Evolutionary conservation across 345 rosid species (phyloP).

Genomic region (Clarkia xantiana): DNA sequence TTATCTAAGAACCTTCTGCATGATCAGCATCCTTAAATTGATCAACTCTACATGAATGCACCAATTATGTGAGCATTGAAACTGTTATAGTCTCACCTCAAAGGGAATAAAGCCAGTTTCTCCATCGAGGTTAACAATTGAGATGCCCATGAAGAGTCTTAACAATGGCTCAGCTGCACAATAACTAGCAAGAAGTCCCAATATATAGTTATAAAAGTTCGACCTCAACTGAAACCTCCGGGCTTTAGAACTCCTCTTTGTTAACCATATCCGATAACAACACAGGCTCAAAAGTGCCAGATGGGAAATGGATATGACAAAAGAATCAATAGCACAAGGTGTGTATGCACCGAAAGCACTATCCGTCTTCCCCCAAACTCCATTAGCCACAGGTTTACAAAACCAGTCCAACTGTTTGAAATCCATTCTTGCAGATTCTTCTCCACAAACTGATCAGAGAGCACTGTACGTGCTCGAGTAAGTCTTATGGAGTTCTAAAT

Average conservation of each 20-base stretch:
- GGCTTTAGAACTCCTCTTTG: slow-evolving; percentile 33
- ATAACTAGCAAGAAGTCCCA: slow-evolving; percentile 52
- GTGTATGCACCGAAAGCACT: slow-evolving; percentile 66
- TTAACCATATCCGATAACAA: slow-evolving; percentile 57
- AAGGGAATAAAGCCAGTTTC: slow-evolving; percentile 51
- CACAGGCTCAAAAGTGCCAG: slow-evolving; percentile 60
- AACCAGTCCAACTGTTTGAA: slow-evolving; percentile 59
- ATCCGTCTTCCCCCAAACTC: slow-evolving; percentile 44
- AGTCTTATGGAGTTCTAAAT: too few relatives aligned
- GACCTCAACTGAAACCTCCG: slow-evolving; percentile 54
- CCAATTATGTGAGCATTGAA: too few relatives aligned
- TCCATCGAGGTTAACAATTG: slow-evolving; percentile 46
- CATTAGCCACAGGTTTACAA: slow-evolving; percentile 54
- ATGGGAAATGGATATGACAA: slow-evolving; percentile 55
- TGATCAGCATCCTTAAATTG: too few relatives aligned
- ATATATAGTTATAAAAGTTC: slow-evolving; percentile 35
- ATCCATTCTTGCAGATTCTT: slow-evolving; percentile 26
- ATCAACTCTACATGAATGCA: too few relatives aligned
- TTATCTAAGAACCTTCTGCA: too few relatives aligned
- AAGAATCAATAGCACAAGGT: slow-evolving; percentile 56
- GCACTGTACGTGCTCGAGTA: too few relatives aligned
- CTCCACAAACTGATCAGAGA: background rate
- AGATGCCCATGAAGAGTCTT: slow-evolving; percentile 53
- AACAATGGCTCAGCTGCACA: slow-evolving; percentile 60
- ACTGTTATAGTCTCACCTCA: slow-evolving; percentile 42